Evolutionary conservation across 495 filamentous ascomycete species (phyloP), one percentile per base, ranked within the genome.

Genomic region (Penicillium alfredii): DNA sequence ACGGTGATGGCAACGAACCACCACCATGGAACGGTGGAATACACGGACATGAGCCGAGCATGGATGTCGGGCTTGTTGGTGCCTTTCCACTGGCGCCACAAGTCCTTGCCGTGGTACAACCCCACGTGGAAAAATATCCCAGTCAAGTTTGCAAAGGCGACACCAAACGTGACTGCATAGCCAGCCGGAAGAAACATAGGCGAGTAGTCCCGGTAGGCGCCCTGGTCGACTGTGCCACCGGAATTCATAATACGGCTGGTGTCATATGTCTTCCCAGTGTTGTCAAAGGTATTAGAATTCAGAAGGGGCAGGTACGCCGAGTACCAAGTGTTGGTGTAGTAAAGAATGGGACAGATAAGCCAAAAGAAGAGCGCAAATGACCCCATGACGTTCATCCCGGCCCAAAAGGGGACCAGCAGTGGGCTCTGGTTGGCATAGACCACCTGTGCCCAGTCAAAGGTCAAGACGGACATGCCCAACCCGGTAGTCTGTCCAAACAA

Each of bases 371-470:
- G 60, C 2, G 86, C 79, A 42, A 94, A 73, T 1, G 88, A 88
- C 15, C 80, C 81, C 33, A 94, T 79, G 14, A 94, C 86, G 56
- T 94, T 94, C 45, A 87, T 68, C 1, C 87, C 86, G 4, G 89
- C 88, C 88, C 88, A 94, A 52, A 89, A 94, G 0, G 88, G 88
- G 1, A 84, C 87, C 14, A 94, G 63, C 0, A 95, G 69, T 0
- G 88, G 88, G 18, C 84, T 92, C 8, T 85, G 84, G 42, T 90
- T 93, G 47, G 64, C 63, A 36, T 88, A 94, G 6, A 89, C 86
- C 26, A 95, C 80, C 61, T 94, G 89, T 0, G 84, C 78, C 88
- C 88, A 95, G 62, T 95, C 88, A 42, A 95, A 94, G 0, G 88
- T 94, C 49, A 95, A 49, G 3, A 89, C 78, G 33, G 92, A 90